Base-by-base conservation (phyloP, 2,329 filamentous ascomycete species). In the Aspergillus sp. region DNA sequence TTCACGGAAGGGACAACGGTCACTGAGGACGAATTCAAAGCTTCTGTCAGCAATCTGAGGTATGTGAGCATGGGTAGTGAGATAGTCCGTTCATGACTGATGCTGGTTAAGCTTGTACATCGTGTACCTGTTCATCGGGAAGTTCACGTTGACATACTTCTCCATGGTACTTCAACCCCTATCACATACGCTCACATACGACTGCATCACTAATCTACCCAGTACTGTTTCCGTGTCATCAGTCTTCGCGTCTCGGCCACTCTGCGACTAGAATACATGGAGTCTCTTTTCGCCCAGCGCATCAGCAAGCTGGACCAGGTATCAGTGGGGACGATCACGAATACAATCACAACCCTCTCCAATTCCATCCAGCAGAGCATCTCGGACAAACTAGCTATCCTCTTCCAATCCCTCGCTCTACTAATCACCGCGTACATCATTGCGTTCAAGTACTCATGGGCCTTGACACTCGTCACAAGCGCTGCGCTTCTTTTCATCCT, bases 51-150 rank as follows among this genome's bases (percentile, higher is more conserved):
- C 54, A 67, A 73, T 73, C 67, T 52, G 36, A 59, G 56, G 58
- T 43, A 46, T 44, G 49, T 16, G 6, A 11, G 11, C 30, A 19
- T 17, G 5, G 20, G 3, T 20, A 1, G 5, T 8, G 3, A 20
- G 6, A 19, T 22, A 1, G 11, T n/a, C 13, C 5, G n/a, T 36
- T 33, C 13, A 19, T 20, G 7, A 13, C 26, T 19, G 22, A 35
- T 47, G 19, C 19, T 19, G 1, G 9, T 2, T 11, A 35, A 82
- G 80, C 6, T 62, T 82, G n/a, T 81, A 76, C 56, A 82, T 84
- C 54, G 69, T 84, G 13, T 84, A 83, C 60, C 70, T 85, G 1
- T 84, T 84, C 54, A 68, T 82, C 17, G 81, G 68, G 13, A 81
- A 81, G 50, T 79, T 84, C 36, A 58, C 72, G 3, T 65, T 83